Evolutionary conservation across 768 basidiomycete genomes (phyloP).

Genomic region (Mycena kentingensis): DNA sequence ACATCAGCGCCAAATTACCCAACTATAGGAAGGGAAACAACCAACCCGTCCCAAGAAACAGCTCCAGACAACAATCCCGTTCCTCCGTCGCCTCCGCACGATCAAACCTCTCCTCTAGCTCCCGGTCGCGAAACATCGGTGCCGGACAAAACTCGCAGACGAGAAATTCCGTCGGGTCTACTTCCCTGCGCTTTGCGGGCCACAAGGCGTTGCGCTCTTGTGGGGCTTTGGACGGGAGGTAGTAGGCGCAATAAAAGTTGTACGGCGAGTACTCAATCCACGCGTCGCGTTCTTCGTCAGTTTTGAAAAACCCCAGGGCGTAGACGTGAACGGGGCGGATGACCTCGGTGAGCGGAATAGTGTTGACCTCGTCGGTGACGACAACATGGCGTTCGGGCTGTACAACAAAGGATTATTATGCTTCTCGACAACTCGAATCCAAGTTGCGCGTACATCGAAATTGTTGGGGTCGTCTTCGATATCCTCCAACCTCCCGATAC

Average conservation of each 20-base stretch:
- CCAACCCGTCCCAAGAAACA: conserved; percentile 45
- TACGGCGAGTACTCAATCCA: conserved; percentile 57
- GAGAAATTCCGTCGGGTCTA: neutral
- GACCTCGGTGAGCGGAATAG: conserved; percentile 39
- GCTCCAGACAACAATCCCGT: conserved; percentile 41
- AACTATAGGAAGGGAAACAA: conserved; percentile 33
- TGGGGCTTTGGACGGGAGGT: conserved; percentile 43
- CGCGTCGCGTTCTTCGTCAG: conserved; percentile 32
- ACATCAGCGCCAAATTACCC: conserved; percentile 23
- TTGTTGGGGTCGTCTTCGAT: conserved; percentile 11
- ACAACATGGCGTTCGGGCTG: conserved; percentile 59
- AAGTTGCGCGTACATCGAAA: conserved; percentile 2
- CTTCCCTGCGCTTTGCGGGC: neutral
- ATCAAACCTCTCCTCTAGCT: conserved; percentile 37
- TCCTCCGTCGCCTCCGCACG: conserved; percentile 27
- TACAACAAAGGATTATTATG: neutral
- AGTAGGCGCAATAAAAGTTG: conserved; percentile 60
- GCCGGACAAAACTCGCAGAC: conserved; percentile 17
- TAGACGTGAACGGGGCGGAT: conserved; percentile 33
- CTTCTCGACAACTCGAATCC: neutral
- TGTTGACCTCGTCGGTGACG: conserved; percentile 48
- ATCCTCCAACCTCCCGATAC: conserved; percentile 43
- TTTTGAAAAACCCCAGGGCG: conserved; percentile 50
- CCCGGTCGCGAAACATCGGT: conserved; percentile 25
- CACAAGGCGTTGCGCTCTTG: conserved; percentile 1